These are phyloP conservation scores for Verticillium dahliae DNA, from an alignment of 2,329 filamentous ascomycete genomes.

Conservation along the genomic window DNA sequence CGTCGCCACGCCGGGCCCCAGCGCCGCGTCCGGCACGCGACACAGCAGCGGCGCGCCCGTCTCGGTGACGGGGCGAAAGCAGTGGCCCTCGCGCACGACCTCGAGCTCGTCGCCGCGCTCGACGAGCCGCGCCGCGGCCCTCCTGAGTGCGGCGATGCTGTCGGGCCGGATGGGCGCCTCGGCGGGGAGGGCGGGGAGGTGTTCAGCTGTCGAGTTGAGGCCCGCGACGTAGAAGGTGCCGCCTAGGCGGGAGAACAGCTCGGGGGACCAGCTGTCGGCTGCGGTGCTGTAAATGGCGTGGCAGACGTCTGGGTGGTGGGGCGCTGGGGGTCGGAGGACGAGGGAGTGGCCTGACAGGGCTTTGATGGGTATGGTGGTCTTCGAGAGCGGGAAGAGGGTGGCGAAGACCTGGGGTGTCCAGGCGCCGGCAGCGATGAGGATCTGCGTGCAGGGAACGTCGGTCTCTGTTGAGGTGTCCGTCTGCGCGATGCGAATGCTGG, in stretches of 20 bases:
- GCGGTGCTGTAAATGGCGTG: slow-evolving; percentile 65
- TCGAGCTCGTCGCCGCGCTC: slow-evolving; percentile 42
- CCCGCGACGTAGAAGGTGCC: slow-evolving; percentile 70
- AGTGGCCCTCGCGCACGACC: slow-evolving; percentile 58
- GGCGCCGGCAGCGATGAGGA: slow-evolving; percentile 63
- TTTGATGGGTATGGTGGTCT: slow-evolving; percentile 46
- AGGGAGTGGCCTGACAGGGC: slow-evolving; percentile 67
- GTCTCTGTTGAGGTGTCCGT: slow-evolving; percentile 34
- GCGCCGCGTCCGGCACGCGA: slow-evolving; percentile 45
- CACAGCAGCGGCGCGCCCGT: slow-evolving; percentile 58
- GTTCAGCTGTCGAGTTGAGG: slow-evolving; percentile 54
- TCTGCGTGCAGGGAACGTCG: slow-evolving; percentile 53
- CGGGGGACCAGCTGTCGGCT: slow-evolving; percentile 55
- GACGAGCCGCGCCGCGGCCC: slow-evolving; percentile 41
- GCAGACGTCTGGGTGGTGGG: slow-evolving; percentile 41
- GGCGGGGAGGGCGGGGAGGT: slow-evolving; percentile 51
- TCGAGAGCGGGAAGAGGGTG: slow-evolving; percentile 54
- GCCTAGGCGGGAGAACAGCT: slow-evolving; percentile 61
- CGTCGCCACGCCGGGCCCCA: slow-evolving; percentile 43
- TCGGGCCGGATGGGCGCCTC: slow-evolving; percentile 33
- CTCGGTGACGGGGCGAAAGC: slow-evolving; percentile 64
- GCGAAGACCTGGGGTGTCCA: slow-evolving; percentile 65
- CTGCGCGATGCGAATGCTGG: slow-evolving; percentile 43
- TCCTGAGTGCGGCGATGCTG: slow-evolving; percentile 42
- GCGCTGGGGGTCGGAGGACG: slow-evolving; percentile 51